Base-by-base conservation (phyloP, 2,329 filamentous ascomycete species). In the Graphium sp. region DNA sequence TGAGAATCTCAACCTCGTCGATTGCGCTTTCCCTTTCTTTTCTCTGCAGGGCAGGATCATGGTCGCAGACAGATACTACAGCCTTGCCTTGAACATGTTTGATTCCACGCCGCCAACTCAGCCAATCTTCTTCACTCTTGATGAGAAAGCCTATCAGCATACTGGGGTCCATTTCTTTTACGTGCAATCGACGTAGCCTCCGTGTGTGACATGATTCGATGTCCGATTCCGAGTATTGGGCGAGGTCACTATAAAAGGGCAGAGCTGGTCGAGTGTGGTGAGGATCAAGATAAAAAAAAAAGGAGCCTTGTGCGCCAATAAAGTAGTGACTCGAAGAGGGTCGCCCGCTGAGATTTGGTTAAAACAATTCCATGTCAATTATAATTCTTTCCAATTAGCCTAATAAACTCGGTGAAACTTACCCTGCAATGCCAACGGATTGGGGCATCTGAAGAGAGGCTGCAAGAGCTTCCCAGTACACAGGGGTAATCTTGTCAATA, bases 121-220 rank as follows among this genome's bases (percentile, higher is more conserved):
- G 55, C 77, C 87, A 95, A 39, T 98, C 89, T 24, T 74, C 65
- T 40, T 87, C 74, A 33, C 80, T 71, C 22, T 65, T 68, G 35
- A 98, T 84, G 20, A 98, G 55, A 43, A 95, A 95, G 5, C 83
- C 87, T 38, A 98, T 81, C 23, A 98, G 57, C 89, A 98, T 98
- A 44, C 84, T 94, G 0, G 89, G 89, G 43, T 98, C 89, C 81
- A 98, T 89, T 45, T 95, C 85, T 34, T 74, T 73, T 27, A 98
- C 66, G 39, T 89, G 76, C 18, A 98, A 62, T 32, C 79, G 69
- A 21, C 87, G 73, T 12, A 98, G 56, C 26, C 87, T 74, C 28
- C 81, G 69, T 1, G 85, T 95, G 47, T 98, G 87, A 44, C 83
- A 94, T 1, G 78, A 78, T 31, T 76, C 68, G 11, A 93, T 48